A percentile compares a stretch with the other conserved stretches of the same genome.
Conservation (phyloP, 345 rosid species). For the Balakata baccata region DNA sequence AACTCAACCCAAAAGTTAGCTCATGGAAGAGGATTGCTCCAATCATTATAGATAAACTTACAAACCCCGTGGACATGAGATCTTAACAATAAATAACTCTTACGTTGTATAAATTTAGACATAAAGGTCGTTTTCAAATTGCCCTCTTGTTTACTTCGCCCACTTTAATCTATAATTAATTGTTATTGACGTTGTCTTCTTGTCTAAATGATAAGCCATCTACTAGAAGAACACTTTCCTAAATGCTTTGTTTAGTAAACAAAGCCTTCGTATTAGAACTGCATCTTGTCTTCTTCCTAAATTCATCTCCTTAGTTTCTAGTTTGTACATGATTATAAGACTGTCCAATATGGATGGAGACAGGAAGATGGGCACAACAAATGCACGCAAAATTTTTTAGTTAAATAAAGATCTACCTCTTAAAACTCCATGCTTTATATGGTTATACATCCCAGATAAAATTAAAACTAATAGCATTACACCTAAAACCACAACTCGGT, state of each 20-base stretch:
- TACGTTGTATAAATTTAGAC: no score
- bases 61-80: no score
- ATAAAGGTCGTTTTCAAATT: no score
- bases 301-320: neutral
- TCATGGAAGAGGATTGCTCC: no score
- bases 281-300: neutral
- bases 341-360: neutral
- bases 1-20: no score
- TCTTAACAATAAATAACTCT: no score
- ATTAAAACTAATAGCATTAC: neutral
- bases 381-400: neutral
- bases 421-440: neutral
- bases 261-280: no score
- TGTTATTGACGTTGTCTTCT: neutral
- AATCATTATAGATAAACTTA: no score
- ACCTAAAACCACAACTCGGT: neutral
- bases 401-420: neutral
- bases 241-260: no score
- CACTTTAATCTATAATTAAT: neutral
- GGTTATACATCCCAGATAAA: neutral
- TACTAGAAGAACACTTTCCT: neutral
- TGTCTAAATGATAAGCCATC: no score
- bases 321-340: neutral
- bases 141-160: neutral
- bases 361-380: neutral